phyloP scores from a whole-genome alignment of 768 basidiomycete species.

The Boletus eberwhitei region DNA sequence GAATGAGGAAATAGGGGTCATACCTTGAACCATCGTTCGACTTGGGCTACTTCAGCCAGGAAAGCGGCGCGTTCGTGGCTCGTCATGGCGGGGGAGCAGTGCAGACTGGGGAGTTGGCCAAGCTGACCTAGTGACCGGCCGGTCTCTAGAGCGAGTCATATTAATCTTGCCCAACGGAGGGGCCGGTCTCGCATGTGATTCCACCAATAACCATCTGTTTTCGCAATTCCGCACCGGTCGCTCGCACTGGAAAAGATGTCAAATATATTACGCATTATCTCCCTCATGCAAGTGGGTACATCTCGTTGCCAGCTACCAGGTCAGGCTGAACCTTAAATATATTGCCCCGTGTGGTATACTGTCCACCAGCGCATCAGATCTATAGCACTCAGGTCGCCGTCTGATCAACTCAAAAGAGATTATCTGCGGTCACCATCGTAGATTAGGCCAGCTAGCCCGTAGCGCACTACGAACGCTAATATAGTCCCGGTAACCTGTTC shows the following conservation, averaged over 20 bases:
- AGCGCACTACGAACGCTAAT: conserved; percentile 81
- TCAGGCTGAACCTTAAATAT: neutral
- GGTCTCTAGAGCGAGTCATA: conserved; percentile 25
- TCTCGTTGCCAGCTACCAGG: neutral
- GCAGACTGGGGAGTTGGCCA: conserved; percentile 18
- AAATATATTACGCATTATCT: conserved; percentile 15
- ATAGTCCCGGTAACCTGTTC: conserved; percentile 68
- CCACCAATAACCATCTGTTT: conserved; percentile 7
- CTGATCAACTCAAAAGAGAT: neutral
- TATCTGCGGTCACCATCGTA: conserved; percentile 91
- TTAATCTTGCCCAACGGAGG: neutral
- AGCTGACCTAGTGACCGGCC: neutral
- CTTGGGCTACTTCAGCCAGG: conserved; percentile 74
- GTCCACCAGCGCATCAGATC: neutral
- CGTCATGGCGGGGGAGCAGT: conserved; percentile 43
- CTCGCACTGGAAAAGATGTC: neutral
- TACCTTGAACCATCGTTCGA: conserved; percentile 94
- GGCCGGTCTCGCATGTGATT: conserved; percentile 20
- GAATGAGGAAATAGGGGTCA: conserved; percentile 18
- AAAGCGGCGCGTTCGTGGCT: conserved; percentile 63
- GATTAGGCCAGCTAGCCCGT: conserved; percentile 83
- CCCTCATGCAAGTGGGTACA: conserved; percentile 5
- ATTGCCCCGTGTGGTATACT: neutral
- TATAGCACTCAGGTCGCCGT: neutral
- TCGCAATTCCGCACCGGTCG: neutral